Conservation (phyloP, 192 early-diverging fungal species). For the Backusella luteola region DNA sequence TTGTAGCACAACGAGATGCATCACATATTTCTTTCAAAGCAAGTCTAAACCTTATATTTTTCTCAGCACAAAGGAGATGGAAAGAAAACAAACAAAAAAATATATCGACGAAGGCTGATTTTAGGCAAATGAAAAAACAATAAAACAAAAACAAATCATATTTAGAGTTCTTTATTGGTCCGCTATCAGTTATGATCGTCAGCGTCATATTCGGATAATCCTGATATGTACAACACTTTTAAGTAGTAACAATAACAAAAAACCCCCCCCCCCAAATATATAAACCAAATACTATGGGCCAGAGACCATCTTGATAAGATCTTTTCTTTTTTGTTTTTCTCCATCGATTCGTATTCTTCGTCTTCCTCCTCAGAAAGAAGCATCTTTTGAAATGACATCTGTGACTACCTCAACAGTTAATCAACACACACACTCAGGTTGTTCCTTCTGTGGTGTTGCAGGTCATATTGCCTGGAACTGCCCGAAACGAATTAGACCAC, state of each 20-base stretch:
- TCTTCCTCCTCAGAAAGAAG: neutral
- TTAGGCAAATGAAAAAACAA: neutral
- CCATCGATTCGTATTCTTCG: neutral
- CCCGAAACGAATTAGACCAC: slow-evolving; percentile 29
- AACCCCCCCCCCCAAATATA: neutral
- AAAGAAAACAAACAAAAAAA: neutral
- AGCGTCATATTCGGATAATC: neutral
- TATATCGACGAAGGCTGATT: neutral
- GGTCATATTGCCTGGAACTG: slow-evolving; percentile 33
- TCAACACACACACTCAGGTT: slow-evolving; percentile 1
- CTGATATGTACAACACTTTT: neutral
- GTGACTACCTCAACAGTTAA: neutral
- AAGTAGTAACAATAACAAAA: neutral
- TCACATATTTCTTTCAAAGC: neutral
- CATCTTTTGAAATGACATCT: neutral
- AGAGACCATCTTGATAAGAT: slow-evolving; percentile 15
- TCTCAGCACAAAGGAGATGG: neutral
- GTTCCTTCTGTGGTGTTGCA: slow-evolving; percentile 24
- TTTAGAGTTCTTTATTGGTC: neutral
- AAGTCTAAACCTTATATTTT: neutral
- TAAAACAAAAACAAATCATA: neutral
- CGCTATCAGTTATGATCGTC: neutral
- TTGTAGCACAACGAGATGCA: neutral
- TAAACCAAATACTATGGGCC: neutral
- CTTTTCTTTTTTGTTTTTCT: slow-evolving; percentile 1